Evolutionary conservation across 352 stramenopile genomes (phyloP).

Genomic region (Pythium sukuiense): DNA sequence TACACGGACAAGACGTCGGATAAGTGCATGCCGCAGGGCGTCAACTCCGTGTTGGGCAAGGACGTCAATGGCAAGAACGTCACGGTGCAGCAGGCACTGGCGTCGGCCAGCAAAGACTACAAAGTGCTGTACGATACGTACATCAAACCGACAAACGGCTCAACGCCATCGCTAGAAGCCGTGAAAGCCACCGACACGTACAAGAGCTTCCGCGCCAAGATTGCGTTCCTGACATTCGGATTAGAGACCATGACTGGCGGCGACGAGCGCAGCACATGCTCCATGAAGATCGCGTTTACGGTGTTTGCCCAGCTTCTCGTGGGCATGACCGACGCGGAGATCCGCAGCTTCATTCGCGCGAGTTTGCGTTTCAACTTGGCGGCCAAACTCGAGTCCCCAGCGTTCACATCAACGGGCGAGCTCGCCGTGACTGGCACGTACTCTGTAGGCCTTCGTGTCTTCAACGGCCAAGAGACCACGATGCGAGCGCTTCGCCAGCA

Average conservation of each 20-base stretch:
- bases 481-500: slow-evolving; percentile 53
- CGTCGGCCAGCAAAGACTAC: slow-evolving; percentile 12
- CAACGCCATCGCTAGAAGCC: slow-evolving; percentile 7
- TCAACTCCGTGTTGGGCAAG: slow-evolving; percentile 44
- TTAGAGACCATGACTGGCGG: slow-evolving; percentile 47
- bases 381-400: slow-evolving; percentile 35
- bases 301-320: slow-evolving; percentile 56
- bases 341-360: slow-evolving; percentile 42
- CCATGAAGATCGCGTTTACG: slow-evolving; percentile 49
- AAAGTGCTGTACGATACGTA: slow-evolving; percentile 52
- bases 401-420: slow-evolving; percentile 42
- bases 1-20: slow-evolving; percentile 52
- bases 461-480: slow-evolving; percentile 59
- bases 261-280: slow-evolving; percentile 40
- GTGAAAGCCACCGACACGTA: slow-evolving; percentile 44
- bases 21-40: slow-evolving; percentile 43
- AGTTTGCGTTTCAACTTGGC: slow-evolving; percentile 55
- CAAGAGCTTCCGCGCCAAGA: slow-evolving; percentile 62
- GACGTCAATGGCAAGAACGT: slow-evolving; percentile 44
- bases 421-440: slow-evolving; percentile 44
- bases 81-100: slow-evolving; percentile 36
- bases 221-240: slow-evolving; percentile 45
- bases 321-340: slow-evolving; percentile 55
- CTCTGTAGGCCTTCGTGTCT: slow-evolving; percentile 52
- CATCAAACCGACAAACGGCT: slow-evolving; percentile 37